These are phyloP conservation scores for Ogataea wickerhamii DNA, from an alignment of 805 yeast genomes.

Conservation along the genomic window DNA sequence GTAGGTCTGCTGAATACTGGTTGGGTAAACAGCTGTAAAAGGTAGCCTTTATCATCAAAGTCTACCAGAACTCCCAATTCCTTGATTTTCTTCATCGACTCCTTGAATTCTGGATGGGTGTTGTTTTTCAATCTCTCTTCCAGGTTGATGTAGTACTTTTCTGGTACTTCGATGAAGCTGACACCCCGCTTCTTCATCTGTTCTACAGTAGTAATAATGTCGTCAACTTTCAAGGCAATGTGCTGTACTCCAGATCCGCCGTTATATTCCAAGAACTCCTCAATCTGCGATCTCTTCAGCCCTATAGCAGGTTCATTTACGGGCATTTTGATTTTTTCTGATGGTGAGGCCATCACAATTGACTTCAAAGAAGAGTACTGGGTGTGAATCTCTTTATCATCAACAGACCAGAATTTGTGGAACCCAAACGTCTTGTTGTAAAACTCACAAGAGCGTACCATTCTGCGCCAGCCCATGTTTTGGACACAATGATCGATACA, in stretches of 20 bases:
- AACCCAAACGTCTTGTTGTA: conserved; percentile 68
- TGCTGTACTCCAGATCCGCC: conserved; percentile 87
- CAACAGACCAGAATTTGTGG: conserved; percentile 81
- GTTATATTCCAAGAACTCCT: conserved; percentile 72
- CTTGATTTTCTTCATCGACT: conserved; percentile 48
- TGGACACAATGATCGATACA: conserved; percentile 79
- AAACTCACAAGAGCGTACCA: conserved; percentile 54
- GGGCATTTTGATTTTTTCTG: conserved; percentile 71
- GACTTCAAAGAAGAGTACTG: conserved; percentile 67
- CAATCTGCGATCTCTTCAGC: conserved; percentile 66
- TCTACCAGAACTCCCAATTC: conserved; percentile 65
- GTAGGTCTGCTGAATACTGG: conserved; percentile 80
- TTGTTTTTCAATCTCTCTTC: conserved; percentile 37
- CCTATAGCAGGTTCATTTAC: conserved; percentile 82
- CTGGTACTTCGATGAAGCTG: conserved; percentile 62
- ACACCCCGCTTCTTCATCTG: conserved; percentile 59
- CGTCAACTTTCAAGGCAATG: conserved; percentile 61
- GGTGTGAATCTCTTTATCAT: conserved; percentile 70
- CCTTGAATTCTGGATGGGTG: conserved; percentile 44
- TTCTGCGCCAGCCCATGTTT: conserved; percentile 66
- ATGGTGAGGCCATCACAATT: conserved; percentile 69
- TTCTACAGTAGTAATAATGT: conserved; percentile 56
- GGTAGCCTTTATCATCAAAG: conserved; percentile 72
- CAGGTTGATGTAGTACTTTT: conserved; percentile 52
- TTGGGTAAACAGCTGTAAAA: conserved; percentile 75